Evolutionary conservation across 148 eudicot genomes (phyloP).

Genomic region (Mesembryanthemum crystallinum): DNA sequence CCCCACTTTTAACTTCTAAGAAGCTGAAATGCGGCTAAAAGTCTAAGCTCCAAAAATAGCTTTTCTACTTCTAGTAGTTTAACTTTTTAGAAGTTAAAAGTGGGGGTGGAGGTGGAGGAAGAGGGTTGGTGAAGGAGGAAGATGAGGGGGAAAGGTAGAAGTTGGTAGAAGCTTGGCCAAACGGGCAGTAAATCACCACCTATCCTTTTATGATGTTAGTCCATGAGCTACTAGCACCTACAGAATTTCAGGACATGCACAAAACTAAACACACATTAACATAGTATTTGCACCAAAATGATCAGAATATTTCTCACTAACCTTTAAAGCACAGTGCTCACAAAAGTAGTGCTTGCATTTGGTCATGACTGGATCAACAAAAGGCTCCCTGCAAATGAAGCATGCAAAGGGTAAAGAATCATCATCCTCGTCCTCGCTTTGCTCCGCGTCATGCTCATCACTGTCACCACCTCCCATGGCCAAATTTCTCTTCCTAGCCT

Average conservation of each 20-base stretch:
- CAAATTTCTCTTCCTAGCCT: constrained; percentile 65
- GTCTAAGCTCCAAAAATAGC: no score
- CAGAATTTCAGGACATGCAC: background rate
- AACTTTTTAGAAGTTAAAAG: no score
- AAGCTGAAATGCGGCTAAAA: no score
- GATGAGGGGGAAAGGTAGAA: no score
- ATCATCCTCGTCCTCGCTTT: constrained; percentile 63
- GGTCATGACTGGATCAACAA: constrained; percentile 87
- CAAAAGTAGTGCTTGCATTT: constrained; percentile 92
- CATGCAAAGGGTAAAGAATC: constrained; percentile 80
- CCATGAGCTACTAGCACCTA: no score
- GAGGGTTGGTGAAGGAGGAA: no score
- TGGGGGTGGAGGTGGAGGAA: no score
- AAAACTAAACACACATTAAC: background rate
- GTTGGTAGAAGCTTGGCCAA: no score
- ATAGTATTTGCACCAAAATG: background rate
- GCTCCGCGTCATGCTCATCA: constrained; percentile 37
- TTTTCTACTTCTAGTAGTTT: no score
- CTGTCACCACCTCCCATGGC: constrained; percentile 60
- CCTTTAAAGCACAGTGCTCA: constrained; percentile 90
- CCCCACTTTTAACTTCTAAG: no score
- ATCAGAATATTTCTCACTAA: constrained; percentile 19
- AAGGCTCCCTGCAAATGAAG: constrained; percentile 75
- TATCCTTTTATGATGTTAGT: no score
- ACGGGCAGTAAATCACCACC: no score